Evolutionary conservation across 2,329 filamentous ascomycete species (phyloP), one percentile per base, ranked within the genome.

Genomic region (Phyllosticta citrichinensis): DNA sequence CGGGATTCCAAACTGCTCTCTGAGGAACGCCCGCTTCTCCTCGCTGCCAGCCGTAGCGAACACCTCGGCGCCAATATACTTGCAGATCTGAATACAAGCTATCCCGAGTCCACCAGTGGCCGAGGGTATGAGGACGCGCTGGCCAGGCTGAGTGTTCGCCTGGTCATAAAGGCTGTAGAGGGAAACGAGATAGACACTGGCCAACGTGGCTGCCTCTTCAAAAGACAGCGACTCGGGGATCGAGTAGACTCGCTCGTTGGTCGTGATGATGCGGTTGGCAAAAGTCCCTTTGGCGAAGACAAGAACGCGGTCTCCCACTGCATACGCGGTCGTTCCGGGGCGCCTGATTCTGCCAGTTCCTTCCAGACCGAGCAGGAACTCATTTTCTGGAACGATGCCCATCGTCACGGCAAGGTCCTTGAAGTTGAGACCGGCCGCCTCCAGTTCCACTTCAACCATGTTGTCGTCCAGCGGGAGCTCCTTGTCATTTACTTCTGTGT

Each of bases 41-140:
- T 65, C 61, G 9, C 20, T 64, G 19, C 65, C 63, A 1, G 69
- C 68, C 0, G 67, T 70, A 2, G 62, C 65, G 53, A 62, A 71
- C 3, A 70, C 64, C 27, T 68, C 62, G 4, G 66, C 67, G 6
- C 67, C 67, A 27, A 67, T 58, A 17, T 62, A 60, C 56, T 66
- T 58, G 0, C 65, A 65, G 8, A 69, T 52, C 20, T 64, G 57
- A 25, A 72, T 68, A 12, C 65, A 65, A 19, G 67, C 67, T 55
- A 71, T 68, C 10, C 70, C 70, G 22, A 71, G 63, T 35, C 65
- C 68, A 9, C 70, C 70, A 14, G 68, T 64, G 5, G 66, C 70
- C n/a, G 67, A 66, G 56, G 71, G 69, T 19, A 73, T 70, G 10
- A 73, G 63, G n/a, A 73, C 62, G 10, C 47, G 35, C 61, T 62